Evolutionary conservation across 345 rosid species (phyloP), one percentile per base, ranked within the genome.

Genomic region (Citrus australasica): DNA sequence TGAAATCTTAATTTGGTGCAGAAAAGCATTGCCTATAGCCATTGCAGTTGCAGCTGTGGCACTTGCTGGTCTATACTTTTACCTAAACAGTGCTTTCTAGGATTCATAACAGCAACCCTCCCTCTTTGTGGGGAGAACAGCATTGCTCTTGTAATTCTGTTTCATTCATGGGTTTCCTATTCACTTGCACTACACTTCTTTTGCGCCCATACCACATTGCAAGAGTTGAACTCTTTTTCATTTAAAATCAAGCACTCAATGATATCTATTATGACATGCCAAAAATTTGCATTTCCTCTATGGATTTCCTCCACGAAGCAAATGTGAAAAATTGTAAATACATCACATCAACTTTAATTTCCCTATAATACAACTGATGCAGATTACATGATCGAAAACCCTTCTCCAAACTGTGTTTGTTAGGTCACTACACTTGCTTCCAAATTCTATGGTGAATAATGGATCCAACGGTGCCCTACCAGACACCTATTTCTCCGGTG

Each of bases 41-140:
- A 78, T 91, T 28, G 97, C 75, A 0, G 87, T 90, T 76, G 99
- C 97, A 71, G 83, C 75, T 81, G 84, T 81, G 66, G 94, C 84
- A 53, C 94, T 95, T 13, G 96, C 86, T 75, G 99, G 82, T 35
- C 78, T 95, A 53, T 93, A 92, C 86, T 91, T 92, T 81, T 95
- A 92, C 67, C 89, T 95, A 82, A 93, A 90, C 83, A 83, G 58
- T 42, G 37, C 62, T 32, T 32, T 79, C 60, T 84, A 78, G 88
- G 86, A 9, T 86, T 67, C 71, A 38, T 13, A 68, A 37, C 27
- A 64, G 48, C 10, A 24, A 55, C 10, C 46, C 28, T n/a, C 30
- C 60, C 53, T 11, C 27, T 60, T 32, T 60, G 67, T 66, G 16
- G 74, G 0, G 66, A 59, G 24, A 48, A n/a, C 38, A 28, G 30